phyloP scores from a whole-genome alignment of 2,329 filamentous ascomycete species.

The Monosporascus sp. region DNA sequence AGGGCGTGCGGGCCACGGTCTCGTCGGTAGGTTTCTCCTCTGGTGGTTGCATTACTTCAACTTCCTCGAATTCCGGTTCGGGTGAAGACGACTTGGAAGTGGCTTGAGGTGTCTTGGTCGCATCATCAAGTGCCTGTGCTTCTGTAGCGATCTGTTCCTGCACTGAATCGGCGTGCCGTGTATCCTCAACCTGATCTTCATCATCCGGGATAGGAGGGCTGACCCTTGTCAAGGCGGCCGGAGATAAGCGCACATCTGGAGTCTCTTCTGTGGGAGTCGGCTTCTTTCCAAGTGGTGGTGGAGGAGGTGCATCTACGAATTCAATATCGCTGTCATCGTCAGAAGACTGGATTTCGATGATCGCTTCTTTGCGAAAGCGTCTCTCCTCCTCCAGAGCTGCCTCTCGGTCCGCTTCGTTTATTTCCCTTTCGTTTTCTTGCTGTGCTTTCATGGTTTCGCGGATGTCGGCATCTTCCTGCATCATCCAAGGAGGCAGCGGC shows the following conservation, averaged over 20 bases:
- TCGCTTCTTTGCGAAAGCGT: slow-evolving; percentile 38
- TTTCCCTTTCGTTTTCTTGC: slow-evolving; percentile 50
- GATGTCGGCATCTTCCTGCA: slow-evolving; percentile 57
- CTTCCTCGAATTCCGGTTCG: slow-evolving; percentile 28
- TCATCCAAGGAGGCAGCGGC: slow-evolving; percentile 75
- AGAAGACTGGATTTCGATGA: slow-evolving; percentile 61
- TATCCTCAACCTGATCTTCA: slow-evolving; percentile 6
- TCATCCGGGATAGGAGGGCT: slow-evolving; percentile 13
- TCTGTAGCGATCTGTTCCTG: slow-evolving; percentile 10
- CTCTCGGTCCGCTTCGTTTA: slow-evolving; percentile 60
- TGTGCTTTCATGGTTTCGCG: slow-evolving; percentile 57
- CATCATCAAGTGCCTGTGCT: slow-evolving; percentile 5
- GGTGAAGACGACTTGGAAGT: slow-evolving; percentile 15
- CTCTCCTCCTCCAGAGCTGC: slow-evolving; percentile 51
- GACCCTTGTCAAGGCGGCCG: slow-evolving; percentile 15
- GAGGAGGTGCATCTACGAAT: slow-evolving; percentile 45
- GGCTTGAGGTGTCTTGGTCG: slow-evolving; percentile 1
- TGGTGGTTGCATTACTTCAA: slow-evolving; percentile 21
- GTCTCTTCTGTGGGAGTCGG: slow-evolving; percentile 6
- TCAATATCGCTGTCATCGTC: slow-evolving; percentile 55
- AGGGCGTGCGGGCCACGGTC: slow-evolving; percentile 2
- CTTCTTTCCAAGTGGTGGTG: slow-evolving; percentile 29
- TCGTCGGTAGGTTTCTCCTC: slow-evolving; percentile 13
- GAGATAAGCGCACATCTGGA: slow-evolving; percentile 7
- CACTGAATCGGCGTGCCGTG: slow-evolving; percentile 9